phyloP scores from a whole-genome alignment of 176 grass and related monocot genomes.

The Oryza longistaminata region DNA sequence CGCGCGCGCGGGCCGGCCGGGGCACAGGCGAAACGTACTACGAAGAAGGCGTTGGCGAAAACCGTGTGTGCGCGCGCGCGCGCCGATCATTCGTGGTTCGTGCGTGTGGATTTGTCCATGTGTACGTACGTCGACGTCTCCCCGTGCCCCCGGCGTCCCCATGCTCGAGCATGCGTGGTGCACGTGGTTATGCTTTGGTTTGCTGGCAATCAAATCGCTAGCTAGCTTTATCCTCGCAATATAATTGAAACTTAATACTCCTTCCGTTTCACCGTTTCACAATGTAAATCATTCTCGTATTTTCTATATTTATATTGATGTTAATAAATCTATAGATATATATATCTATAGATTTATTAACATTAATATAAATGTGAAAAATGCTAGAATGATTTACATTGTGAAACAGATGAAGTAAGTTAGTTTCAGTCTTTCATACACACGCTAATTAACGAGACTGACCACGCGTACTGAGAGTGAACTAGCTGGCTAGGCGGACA shows the following conservation, averaged over 20 bases:
- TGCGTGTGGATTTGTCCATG: conserved; percentile 12
- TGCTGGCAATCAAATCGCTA: background rate
- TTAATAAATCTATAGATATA: too few species aligned
- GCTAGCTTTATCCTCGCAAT: background rate
- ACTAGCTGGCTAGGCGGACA: background rate
- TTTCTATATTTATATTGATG: too few species aligned
- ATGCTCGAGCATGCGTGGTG: background rate
- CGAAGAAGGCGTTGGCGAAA: background rate
- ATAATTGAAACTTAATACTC: background rate
- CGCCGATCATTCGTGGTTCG: background rate
- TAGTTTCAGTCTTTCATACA: background rate
- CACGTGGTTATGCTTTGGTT: conserved; percentile 4
- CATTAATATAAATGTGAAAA: too few species aligned
- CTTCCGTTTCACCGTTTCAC: too few species aligned
- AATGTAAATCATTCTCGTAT: too few species aligned
- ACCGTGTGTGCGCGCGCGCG: background rate
- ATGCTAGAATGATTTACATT: too few species aligned
- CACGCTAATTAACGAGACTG: background rate
- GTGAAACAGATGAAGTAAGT: background rate
- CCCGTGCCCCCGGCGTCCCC: background rate
- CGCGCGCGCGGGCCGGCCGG: background rate
- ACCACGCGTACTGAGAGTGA: background rate
- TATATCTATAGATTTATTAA: too few species aligned
- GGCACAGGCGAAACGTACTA: background rate
- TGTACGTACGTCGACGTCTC: background rate